Base-by-base conservation (phyloP, 371 early-diverging fungal species). In the Lichtheimia hyalospora region DNA sequence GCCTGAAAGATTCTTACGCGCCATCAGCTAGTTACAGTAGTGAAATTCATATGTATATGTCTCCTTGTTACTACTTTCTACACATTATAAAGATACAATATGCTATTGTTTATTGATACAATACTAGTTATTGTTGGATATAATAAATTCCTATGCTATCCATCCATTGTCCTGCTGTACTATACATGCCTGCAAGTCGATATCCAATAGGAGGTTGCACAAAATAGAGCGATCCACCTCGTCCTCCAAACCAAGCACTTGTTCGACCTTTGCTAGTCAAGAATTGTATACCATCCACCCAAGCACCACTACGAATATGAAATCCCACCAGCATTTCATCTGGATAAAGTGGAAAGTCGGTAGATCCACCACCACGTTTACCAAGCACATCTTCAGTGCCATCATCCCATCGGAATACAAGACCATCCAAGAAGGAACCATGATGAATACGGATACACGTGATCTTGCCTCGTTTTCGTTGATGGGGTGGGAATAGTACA, bases 241-340 rank as follows among this genome's bases (percentile, higher is more conserved):
- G 44, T 16, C 84, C 82, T 59, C 88, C 88, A 64, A 63, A 76
- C 88, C 88, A 88, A 12, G 73, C 80, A 50, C 69, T 75, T 16
- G 55, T 15, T 21, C 70, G 65, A 21, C 86, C 85, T 34, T 61
- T 63, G n/a, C 63, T 66, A 1, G 83, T 71, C 28, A 73, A 66
- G 55, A 87, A 71, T 60, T 84, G 83, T 0, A 88, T 34, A 0
- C 88, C 87, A 62, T 88, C 89, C 51, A 88, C 76, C 79, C 82
- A 87, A 46, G 71, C 79, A 18, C 89, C 88, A 21, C 77, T 61
- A 1, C 73, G 63, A 16, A 84, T 77, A 20, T 70, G 24, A 12
- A 88, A 55, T 3, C 71, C 66, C 24, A 66, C 66, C 49, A 87
- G 67, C 1, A 51, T 54, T 43, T 87, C 87, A 10, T 74, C 81